Percentiles rank a stretch among this genome's conserved stretches.
Conservation (phyloP, 2,329 filamentous ascomycete species). For the Beauveria scarabaeidicola region DNA sequence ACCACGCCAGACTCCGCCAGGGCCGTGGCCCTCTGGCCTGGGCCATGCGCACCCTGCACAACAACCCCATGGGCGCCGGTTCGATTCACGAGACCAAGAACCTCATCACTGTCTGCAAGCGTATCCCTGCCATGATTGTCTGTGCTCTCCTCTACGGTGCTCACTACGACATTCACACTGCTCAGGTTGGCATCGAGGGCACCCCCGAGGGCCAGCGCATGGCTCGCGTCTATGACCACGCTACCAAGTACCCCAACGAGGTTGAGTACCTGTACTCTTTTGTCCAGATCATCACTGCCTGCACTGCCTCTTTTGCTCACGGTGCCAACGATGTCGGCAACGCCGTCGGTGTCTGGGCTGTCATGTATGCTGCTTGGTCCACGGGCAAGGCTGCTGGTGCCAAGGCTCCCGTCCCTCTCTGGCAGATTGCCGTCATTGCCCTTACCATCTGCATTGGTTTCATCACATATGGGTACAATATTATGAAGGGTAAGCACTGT, state of each 20-base stretch:
- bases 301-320: conserved; percentile 66
- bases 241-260: conserved; percentile 59
- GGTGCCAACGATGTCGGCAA: conserved; percentile 72
- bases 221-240: conserved; percentile 56
- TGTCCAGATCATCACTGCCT: conserved; percentile 58
- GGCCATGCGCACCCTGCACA: conserved; percentile 69
- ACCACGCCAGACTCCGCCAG: conserved; percentile 56
- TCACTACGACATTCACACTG: conserved; percentile 75
- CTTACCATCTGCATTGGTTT: conserved; percentile 57
- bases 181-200: conserved; percentile 60
- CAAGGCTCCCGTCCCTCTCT: conserved; percentile 61
- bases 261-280: conserved; percentile 63
- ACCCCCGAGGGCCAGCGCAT: conserved; percentile 68
- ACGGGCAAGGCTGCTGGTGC: conserved; percentile 52
- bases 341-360: conserved; percentile 61
- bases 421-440: conserved; percentile 66
- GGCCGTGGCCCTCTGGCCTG: conserved; percentile 64
- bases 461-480: conserved; percentile 72
- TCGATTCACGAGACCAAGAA: conserved; percentile 68
- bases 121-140: conserved; percentile 59
- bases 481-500: conserved; percentile 59
- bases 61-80: conserved; percentile 65
- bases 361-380: conserved; percentile 59
- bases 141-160: conserved; percentile 61
- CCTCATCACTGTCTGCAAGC: conserved; percentile 52